Percentiles rank a stretch among this genome's conserved stretches.
Conservation (phyloP, 2,329 filamentous ascomycete species). For the Sclerotiophoma versabilis region DNA sequence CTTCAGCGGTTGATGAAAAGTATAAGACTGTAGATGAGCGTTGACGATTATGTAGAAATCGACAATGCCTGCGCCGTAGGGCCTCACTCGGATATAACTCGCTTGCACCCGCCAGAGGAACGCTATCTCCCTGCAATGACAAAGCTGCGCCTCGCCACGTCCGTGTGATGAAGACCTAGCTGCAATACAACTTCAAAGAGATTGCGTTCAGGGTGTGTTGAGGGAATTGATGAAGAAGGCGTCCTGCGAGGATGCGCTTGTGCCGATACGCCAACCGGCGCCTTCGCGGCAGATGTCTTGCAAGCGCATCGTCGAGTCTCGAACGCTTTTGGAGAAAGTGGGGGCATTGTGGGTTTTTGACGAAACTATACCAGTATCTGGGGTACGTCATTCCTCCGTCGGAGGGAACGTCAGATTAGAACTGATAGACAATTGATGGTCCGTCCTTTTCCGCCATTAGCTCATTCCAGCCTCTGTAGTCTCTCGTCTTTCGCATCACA, state of each 20-base stretch:
- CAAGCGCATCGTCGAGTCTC: slow-evolving; percentile 3
- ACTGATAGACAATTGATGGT: neutral
- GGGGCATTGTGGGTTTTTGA: slow-evolving; percentile 5
- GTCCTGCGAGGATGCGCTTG: neutral
- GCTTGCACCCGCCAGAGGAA: slow-evolving; percentile 3
- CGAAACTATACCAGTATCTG: neutral
- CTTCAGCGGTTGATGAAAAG: neutral
- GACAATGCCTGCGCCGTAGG: neutral
- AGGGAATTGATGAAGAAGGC: neutral
- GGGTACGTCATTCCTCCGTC: slow-evolving; percentile 8
- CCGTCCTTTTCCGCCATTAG: neutral
- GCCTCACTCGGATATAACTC: slow-evolving; percentile 23
- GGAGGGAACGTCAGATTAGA: neutral
- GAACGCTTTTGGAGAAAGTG: slow-evolving; percentile 1
- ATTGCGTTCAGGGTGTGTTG: neutral
- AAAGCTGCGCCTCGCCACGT: slow-evolving; percentile 1
- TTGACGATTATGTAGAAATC: slow-evolving; percentile 9
- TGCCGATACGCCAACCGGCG: neutral
- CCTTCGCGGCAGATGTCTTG: neutral
- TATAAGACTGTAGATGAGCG: neutral
- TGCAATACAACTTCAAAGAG: neutral
- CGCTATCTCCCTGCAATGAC: slow-evolving; percentile 12
- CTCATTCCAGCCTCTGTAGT: neutral
- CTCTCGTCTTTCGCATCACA: too few species aligned
- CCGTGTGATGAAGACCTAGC: neutral